A percentile compares a stretch with the other conserved stretches of the same genome.
Evolutionary conservation across 495 filamentous ascomycete species (phyloP).

Genomic region (Cercophora scortea): DNA sequence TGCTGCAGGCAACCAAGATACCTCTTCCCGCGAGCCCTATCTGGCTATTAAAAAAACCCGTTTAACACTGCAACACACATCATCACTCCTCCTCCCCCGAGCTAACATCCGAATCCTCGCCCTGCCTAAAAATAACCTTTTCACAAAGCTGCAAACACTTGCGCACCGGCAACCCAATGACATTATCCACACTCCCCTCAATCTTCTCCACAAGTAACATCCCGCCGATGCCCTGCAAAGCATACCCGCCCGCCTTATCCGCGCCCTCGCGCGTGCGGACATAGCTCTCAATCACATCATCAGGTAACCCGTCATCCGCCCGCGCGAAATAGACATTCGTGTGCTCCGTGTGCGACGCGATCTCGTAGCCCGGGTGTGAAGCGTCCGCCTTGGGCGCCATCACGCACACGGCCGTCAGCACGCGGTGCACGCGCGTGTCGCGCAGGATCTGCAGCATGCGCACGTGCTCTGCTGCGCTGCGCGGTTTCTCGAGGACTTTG

Average conservation of each 20-base stretch:
- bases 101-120: conserved; percentile 20
- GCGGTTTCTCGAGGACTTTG: conserved; percentile 81
- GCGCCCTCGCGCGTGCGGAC: conserved; percentile 85
- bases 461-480: conserved; percentile 69
- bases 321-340: conserved; percentile 70
- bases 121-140: conserved; percentile 58
- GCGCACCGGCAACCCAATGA: conserved; percentile 85
- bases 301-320: conserved; percentile 67
- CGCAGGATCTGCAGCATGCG: conserved; percentile 73
- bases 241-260: conserved; percentile 96
- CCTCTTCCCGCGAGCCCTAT: too few relatives aligned
- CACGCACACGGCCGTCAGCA: conserved; percentile 70
- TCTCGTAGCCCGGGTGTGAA: conserved; percentile 72
- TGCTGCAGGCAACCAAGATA: too few relatives aligned
- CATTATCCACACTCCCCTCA: conserved; percentile 88
- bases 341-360: conserved; percentile 78
- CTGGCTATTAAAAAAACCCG: too few relatives aligned
- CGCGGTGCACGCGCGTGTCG: conserved; percentile 65
- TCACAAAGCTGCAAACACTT: conserved; percentile 77
- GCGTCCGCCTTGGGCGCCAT: conserved; percentile 74
- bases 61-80: too few relatives aligned
- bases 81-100: conserved; percentile 3
- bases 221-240: conserved; percentile 80
- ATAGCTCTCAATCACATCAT: conserved; percentile 64
- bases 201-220: conserved; percentile 76